Conservation (phyloP, 305 asterid species). For the Solanum hybrid region DNA sequence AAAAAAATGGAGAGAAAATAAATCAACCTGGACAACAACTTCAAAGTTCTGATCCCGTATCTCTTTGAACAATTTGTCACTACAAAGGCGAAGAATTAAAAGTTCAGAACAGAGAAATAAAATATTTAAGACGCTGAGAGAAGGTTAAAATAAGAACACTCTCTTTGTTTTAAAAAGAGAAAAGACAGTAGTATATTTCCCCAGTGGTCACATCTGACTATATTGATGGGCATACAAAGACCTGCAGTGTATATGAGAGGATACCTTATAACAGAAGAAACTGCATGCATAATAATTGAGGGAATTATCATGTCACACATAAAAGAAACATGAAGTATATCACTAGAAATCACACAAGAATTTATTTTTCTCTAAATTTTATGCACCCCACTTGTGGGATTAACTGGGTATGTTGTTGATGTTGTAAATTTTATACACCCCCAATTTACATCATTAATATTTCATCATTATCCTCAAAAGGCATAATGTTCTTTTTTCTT, state of each 20-base stretch:
- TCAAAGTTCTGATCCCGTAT: slow-evolving; percentile 91
- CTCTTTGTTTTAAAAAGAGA: not conserved
- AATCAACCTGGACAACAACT: slow-evolving; percentile 94
- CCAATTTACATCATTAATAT: not conserved
- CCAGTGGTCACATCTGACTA: not conserved
- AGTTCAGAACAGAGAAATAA: not conserved
- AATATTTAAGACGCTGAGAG: not conserved
- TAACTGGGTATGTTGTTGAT: not conserved
- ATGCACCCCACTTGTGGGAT: not conserved
- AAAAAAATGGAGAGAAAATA: slow-evolving; percentile 11
- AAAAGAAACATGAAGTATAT: not conserved
- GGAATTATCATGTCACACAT: not conserved
- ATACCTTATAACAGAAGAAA: not conserved
- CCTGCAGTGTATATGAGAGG: not conserved
- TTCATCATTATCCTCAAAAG: not conserved
- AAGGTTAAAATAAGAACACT: not conserved
- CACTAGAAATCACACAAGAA: not conserved
- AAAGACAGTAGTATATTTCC: not conserved
- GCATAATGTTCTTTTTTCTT: not conserved
- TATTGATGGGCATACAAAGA: not conserved
- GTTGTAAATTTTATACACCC: not conserved
- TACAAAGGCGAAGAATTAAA: slow-evolving; percentile 13
- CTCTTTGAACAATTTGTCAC: slow-evolving; percentile 97
- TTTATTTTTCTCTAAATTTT: not conserved
- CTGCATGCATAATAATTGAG: not conserved